Evolutionary conservation across 2,329 filamentous ascomycete genomes (phyloP).

Genomic region (Dactylella cylindrospora): DNA sequence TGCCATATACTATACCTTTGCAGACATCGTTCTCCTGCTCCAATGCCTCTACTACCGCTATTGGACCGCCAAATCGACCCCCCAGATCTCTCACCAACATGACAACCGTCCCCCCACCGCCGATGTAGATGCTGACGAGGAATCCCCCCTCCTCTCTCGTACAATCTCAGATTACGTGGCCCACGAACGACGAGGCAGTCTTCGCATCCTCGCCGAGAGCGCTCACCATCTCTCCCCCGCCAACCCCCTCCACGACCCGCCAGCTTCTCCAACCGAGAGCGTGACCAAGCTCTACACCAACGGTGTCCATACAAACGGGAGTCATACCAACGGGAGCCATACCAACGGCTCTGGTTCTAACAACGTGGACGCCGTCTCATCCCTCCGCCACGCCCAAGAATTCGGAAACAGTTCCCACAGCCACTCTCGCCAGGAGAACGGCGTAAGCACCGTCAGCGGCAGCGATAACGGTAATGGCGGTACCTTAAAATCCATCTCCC

Average conservation of each 20-base stretch:
- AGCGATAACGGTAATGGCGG: background rate
- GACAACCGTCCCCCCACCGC: conserved; percentile 50
- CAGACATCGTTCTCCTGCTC: conserved; percentile 79
- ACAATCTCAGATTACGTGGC: conserved; percentile 50
- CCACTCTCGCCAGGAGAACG: conserved; percentile 49
- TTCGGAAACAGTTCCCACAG: conserved; percentile 53
- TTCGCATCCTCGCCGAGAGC: conserved; percentile 65
- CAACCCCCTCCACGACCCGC: conserved; percentile 70
- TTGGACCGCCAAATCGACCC: conserved; percentile 53
- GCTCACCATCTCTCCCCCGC: conserved; percentile 72
- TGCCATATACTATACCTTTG: conserved; percentile 90
- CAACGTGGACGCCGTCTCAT: conserved; percentile 55
- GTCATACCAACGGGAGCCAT: no score
- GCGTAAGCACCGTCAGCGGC: conserved; percentile 59
- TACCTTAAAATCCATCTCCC: conserved; percentile 59
- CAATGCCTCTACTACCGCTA: conserved; percentile 93
- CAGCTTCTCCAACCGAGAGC: conserved; percentile 51
- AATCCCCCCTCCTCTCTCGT: conserved; percentile 57
- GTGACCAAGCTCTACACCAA: conserved; percentile 53
- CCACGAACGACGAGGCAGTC: conserved; percentile 59
- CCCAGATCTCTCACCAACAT: conserved; percentile 35
- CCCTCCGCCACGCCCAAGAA: conserved; percentile 52
- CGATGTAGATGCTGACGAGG: conserved; percentile 54
- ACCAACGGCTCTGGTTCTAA: conserved; percentile 14
- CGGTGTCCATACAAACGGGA: no score